Conservation (phyloP, 163 green algal genomes). For the Prototheca wickerhamii region DNA sequence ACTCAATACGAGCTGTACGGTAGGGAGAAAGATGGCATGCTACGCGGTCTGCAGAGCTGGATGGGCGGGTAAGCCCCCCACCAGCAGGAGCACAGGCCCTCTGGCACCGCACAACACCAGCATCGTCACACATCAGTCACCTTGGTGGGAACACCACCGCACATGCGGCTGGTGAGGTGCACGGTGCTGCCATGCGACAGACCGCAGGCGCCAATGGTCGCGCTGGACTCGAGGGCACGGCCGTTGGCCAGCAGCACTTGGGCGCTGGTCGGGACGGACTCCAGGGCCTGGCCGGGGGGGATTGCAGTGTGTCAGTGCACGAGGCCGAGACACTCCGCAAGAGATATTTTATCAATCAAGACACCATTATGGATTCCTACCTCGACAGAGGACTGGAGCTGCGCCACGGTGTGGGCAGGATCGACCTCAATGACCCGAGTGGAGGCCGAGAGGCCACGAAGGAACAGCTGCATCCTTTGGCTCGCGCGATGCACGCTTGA, state of each 20-base stretch:
- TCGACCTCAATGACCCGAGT: not conserved
- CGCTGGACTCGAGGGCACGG: not conserved
- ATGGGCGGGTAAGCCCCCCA: too few relatives aligned
- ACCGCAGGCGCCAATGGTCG: not conserved
- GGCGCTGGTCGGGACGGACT: not conserved
- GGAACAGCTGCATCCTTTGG: constrained; percentile 13
- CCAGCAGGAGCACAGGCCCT: too few relatives aligned
- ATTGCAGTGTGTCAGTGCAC: not conserved
- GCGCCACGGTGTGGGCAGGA: not conserved
- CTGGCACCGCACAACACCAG: not conserved
- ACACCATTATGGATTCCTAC: not conserved
- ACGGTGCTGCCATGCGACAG: constrained; percentile 11
- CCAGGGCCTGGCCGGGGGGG: constrained; percentile 1
- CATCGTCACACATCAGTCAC: not conserved
- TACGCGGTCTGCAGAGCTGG: not conserved
- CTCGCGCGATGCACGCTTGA: too few relatives aligned
- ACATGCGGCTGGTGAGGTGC: constrained; percentile 14
- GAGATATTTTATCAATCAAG: too few relatives aligned
- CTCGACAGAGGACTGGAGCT: constrained; percentile 1
- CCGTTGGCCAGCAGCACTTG: constrained; percentile 12
- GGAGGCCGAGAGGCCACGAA: constrained; percentile 1
- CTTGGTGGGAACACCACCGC: constrained; percentile 26
- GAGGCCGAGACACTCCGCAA: too few relatives aligned
- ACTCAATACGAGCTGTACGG: not conserved
- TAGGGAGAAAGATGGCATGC: not conserved